These are phyloP conservation scores for Auricularia cornea DNA, from an alignment of 768 basidiomycete genomes.

Conservation along the genomic window DNA sequence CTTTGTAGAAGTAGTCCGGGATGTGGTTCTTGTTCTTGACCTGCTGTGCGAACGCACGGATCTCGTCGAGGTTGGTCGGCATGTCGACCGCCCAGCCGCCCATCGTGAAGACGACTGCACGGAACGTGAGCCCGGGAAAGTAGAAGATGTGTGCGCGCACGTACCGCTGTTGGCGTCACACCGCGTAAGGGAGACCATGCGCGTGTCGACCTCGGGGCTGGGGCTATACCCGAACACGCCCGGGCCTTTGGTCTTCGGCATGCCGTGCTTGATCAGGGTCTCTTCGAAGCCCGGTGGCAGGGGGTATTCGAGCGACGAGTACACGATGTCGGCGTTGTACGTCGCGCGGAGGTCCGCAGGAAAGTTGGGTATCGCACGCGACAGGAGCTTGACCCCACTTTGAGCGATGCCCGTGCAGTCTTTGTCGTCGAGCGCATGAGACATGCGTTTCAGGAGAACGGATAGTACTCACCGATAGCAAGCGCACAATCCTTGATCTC, in stretches of 20 bases:
- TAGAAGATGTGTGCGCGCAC: not conserved
- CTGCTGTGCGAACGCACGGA: not conserved
- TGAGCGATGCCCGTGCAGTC: constrained; percentile 24
- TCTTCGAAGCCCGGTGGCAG: not conserved
- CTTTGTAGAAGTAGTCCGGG: constrained; percentile 20
- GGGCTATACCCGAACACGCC: not conserved
- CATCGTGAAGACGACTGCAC: not conserved
- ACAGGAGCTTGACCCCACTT: constrained; percentile 21
- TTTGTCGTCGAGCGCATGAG: constrained; percentile 3
- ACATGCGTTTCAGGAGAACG: too few species aligned
- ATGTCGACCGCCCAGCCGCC: not conserved
- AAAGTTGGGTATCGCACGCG: constrained; percentile 3
- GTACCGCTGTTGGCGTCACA: constrained; percentile 1
- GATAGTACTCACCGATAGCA: too few species aligned
- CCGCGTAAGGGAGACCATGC: not conserved
- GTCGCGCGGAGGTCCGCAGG: constrained; percentile 1
- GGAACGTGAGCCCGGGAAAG: too few species aligned
- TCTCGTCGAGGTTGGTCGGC: constrained; percentile 4
- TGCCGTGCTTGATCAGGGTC: constrained; percentile 9
- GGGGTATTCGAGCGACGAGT: constrained; percentile 13
- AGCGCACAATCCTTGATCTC: too few species aligned
- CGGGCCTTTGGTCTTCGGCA: not conserved
- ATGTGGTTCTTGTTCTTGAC: constrained; percentile 10
- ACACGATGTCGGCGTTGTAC: constrained; percentile 19
- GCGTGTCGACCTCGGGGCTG: not conserved